phyloP scores from a whole-genome alignment of 257 asterid species.

The Penstemon eatonii region DNA sequence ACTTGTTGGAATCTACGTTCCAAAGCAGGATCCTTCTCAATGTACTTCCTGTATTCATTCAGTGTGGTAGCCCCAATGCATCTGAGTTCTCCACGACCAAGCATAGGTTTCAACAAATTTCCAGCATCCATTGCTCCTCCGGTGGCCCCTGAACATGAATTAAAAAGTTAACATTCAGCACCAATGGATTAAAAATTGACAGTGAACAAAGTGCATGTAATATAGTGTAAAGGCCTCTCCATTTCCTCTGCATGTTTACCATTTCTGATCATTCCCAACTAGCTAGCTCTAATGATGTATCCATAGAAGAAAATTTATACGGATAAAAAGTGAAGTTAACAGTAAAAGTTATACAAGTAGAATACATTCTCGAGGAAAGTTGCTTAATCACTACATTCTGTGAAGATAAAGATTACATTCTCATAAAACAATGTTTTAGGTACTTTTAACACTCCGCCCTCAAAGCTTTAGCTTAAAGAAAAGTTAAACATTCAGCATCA shows the following conservation, averaged over 20 bases:
- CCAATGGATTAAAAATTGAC: conserved; percentile 1
- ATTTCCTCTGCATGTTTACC: not conserved
- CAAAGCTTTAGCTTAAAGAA: too few relatives aligned
- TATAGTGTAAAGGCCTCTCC: not conserved
- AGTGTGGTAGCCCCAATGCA: conserved; percentile 95
- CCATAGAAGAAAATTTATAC: not conserved
- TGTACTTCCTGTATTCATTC: conserved; percentile 82
- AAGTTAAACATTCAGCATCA: conserved; percentile 2
- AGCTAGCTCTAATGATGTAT: not conserved
- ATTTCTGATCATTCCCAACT: not conserved
- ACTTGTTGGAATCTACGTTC: conserved; percentile 97
- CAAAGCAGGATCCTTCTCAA: conserved; percentile 94
- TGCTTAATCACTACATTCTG: not conserved
- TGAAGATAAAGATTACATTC: too few relatives aligned
- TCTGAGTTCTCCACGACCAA: conserved; percentile 90
- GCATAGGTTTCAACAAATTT: conserved; percentile 91
- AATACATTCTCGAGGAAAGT: not conserved
- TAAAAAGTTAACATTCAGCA: conserved; percentile 9
- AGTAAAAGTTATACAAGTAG: not conserved
- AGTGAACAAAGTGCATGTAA: not conserved
- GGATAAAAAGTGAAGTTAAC: not conserved
- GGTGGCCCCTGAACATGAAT: conserved; percentile 58
- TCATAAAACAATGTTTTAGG: too few relatives aligned
- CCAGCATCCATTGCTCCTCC: conserved; percentile 97
- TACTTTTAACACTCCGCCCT: too few relatives aligned